A percentile compares a stretch with the other conserved stretches of the same genome.
These are phyloP conservation scores for Saturnispora sekii DNA, from an alignment of 805 yeast species.

Conservation along the genomic window DNA sequence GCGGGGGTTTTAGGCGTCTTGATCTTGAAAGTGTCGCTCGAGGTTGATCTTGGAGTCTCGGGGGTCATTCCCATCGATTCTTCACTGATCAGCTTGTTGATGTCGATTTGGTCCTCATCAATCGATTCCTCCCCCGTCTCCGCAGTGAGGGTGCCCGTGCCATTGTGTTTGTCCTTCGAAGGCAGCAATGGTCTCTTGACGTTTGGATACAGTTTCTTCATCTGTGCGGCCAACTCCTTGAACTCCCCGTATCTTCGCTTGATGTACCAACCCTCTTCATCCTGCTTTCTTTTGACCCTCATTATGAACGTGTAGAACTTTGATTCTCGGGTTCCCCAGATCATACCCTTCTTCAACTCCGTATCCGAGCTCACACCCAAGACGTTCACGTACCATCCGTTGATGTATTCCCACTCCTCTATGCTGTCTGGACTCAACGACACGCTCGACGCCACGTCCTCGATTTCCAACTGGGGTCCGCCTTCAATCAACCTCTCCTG, in stretches of 20 bases:
- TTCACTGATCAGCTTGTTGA: constrained; percentile 1
- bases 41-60: background rate
- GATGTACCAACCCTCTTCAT: constrained; percentile 35
- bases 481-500: constrained; percentile 4
- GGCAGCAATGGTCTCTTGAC: constrained; percentile 36
- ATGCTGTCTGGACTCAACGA: constrained; percentile 28
- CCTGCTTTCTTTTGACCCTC: constrained; percentile 30
- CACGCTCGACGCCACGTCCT: constrained; percentile 16
- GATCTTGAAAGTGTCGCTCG: background rate
- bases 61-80: background rate
- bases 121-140: constrained; percentile 4
- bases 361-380: constrained; percentile 46
- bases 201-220: constrained; percentile 59
- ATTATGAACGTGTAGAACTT: constrained; percentile 38
- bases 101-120: background rate
- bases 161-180: constrained; percentile 22
- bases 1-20: constrained; percentile 6
- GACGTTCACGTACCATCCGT: constrained; percentile 57
- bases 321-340: constrained; percentile 19
- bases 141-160: constrained; percentile 12
- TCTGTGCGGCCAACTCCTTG: constrained; percentile 39
- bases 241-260: constrained; percentile 64
- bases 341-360: constrained; percentile 17
- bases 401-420: constrained; percentile 31
- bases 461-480: constrained; percentile 12